Conservation (phyloP, 2,329 filamentous ascomycete species). For the Rachicladosporium sp. region DNA sequence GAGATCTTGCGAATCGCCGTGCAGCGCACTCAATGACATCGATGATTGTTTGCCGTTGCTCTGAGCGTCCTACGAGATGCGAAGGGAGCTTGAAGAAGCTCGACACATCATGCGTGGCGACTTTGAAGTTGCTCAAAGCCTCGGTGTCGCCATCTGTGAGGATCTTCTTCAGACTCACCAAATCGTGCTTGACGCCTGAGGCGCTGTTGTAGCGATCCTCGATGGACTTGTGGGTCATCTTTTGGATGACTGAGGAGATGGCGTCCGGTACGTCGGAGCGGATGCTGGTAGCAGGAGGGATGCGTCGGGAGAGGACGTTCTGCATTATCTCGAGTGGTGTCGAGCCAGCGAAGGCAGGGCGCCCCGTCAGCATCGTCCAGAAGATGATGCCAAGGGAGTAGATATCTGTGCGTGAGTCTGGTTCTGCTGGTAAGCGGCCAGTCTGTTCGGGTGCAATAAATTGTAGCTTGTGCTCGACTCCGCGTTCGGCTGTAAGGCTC, state of each 20-base stretch:
- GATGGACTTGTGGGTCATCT: constrained; percentile 82
- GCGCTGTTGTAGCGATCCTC: constrained; percentile 81
- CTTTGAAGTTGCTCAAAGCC: constrained; percentile 59
- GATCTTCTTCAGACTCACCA: constrained; percentile 60
- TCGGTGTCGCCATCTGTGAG: constrained; percentile 62
- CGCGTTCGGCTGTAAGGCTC: constrained; percentile 65
- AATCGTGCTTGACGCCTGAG: constrained; percentile 71
- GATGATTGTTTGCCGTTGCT: constrained; percentile 58
- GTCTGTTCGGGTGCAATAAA: constrained; percentile 95
- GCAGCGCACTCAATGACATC: constrained; percentile 66
- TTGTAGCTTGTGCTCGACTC: constrained; percentile 76
- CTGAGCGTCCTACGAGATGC: constrained; percentile 65
- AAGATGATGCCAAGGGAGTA: constrained; percentile 85
- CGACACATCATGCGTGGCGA: constrained; percentile 73
- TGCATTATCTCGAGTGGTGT: constrained; percentile 85
- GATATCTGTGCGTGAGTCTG: constrained; percentile 83
- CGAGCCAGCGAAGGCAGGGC: constrained; percentile 65
- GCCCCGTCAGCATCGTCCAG: constrained; percentile 72
- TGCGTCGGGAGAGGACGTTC: constrained; percentile 66
- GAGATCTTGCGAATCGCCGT: constrained; percentile 41
- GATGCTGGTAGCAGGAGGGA: constrained; percentile 63
- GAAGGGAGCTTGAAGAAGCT: constrained; percentile 83
- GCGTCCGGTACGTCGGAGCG: constrained; percentile 76
- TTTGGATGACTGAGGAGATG: constrained; percentile 71
- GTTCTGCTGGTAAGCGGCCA: constrained; percentile 81